Evolutionary conservation across 805 yeast species (phyloP), one percentile per base, ranked within the genome.

Genomic region (Wickerhamomyces canadensis): DNA sequence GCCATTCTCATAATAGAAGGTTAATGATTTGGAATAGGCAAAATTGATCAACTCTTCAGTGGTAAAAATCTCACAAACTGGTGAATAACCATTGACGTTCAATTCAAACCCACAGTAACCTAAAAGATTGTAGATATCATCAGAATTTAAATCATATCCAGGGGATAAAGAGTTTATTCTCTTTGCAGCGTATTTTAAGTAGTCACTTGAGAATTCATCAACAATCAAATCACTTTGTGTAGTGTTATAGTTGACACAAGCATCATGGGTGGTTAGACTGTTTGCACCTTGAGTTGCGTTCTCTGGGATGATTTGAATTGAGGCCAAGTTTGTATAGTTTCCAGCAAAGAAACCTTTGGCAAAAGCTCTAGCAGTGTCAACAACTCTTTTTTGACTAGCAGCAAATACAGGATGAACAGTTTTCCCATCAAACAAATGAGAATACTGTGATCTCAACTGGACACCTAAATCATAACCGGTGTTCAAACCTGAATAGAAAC

Each of bases 81-180:
- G 68, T 13, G 93, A 81, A 37, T 60, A 55, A 9, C 93, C 94
- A 39, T 67, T 68, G 9, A 76, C 83, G 38, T 83, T 84, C 31
- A 83, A 60, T 59, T 85, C 95, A 54, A 69, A 85, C 4, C 85
- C 88, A 61, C 94, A 84, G 61, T 78, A 70, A 11, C 68, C 64
- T 49, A 81, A 78, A 44, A 84, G 50, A 18, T 57, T 59, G 30
- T 55, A 59, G 19, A 78, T 72, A 49, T 85, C 91, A 26, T 56
- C 50, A 2, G 65, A 52, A 4, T 78, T 69, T 37, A 84, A 45
- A 45, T 75, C 62, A 45, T 65, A 62, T 3, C 78, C 81, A 4
- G 76, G 75, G 37, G 84, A 75, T 34, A 69, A 64, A 32, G 56
- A 54, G 49, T 72, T 72, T 34, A 84, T 61, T 49, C 94, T 69